Evolutionary conservation across 345 rosid species (phyloP).

Genomic region (Trapa bicornis): DNA sequence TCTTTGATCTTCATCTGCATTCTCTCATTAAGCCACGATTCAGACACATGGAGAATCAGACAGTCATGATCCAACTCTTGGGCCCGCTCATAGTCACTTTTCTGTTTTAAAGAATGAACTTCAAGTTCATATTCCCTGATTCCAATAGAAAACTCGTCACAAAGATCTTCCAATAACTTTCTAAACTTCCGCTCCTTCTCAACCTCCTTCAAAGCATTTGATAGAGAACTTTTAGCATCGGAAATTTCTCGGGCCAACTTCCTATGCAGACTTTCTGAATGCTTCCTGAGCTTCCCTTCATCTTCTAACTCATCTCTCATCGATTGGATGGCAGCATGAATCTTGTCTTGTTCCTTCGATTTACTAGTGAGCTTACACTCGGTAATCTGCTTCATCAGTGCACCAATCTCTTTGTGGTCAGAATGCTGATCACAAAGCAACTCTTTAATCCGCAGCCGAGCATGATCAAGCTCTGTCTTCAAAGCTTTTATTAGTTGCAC

Average conservation of each 20-base stretch:
- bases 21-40: conserved; percentile 92
- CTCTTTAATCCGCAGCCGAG: conserved; percentile 59
- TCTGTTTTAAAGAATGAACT: conserved; percentile 60
- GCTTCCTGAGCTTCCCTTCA: conserved; percentile 73
- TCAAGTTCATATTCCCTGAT: conserved; percentile 65
- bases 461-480: conserved; percentile 63
- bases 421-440: conserved; percentile 61
- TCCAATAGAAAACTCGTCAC: conserved; percentile 83
- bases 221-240: conserved; percentile 50
- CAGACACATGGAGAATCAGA: conserved; percentile 83
- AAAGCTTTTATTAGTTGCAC: conserved; percentile 58
- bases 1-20: conserved; percentile 74
- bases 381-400: conserved; percentile 67
- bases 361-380: conserved; percentile 65
- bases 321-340: conserved; percentile 58
- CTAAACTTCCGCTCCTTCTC: conserved; percentile 62
- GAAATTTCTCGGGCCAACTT: conserved; percentile 71
- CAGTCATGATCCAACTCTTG: conserved; percentile 41
- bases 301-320: conserved; percentile 79
- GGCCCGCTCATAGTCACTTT: conserved; percentile 52
- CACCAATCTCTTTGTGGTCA: conserved; percentile 57
- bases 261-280: conserved; percentile 77
- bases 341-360: conserved; percentile 59
- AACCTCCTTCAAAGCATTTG: conserved; percentile 44
- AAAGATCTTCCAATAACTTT: conserved; percentile 61